Conservation (phyloP, 495 filamentous ascomycete genomes). For the Penicillium bovifimosum region DNA sequence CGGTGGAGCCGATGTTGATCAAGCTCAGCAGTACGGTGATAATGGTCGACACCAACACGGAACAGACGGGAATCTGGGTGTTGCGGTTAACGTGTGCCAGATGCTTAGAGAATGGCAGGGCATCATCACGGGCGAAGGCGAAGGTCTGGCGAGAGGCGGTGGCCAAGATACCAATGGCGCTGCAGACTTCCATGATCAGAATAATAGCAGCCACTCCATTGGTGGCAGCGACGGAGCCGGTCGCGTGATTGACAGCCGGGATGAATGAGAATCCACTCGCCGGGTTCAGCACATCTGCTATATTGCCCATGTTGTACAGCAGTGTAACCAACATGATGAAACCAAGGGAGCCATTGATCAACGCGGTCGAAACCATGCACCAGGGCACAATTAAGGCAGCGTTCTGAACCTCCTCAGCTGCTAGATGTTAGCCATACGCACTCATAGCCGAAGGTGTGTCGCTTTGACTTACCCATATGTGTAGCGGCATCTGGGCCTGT, state of each 20-base stretch:
- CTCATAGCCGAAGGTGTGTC: neutral
- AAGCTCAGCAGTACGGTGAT: conserved; percentile 44
- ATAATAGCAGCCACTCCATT: conserved; percentile 37
- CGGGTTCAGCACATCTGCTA: conserved; percentile 28
- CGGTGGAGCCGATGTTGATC: conserved; percentile 42
- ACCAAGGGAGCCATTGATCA: conserved; percentile 39
- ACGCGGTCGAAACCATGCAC: conserved; percentile 40
- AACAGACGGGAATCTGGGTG: conserved; percentile 47
- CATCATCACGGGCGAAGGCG: conserved; percentile 49
- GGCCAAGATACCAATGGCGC: conserved; percentile 35
- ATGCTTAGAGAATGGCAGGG: conserved; percentile 35
- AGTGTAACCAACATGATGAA: conserved; percentile 42
- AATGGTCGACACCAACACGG: conserved; percentile 45
- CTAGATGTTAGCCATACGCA: conserved; percentile 3
- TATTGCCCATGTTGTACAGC: conserved; percentile 39
- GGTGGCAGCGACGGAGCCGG: conserved; percentile 23
- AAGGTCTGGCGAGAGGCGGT: conserved; percentile 43
- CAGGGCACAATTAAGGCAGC: conserved; percentile 40
- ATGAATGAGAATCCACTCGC: conserved; percentile 37
- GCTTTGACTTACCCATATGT: conserved; percentile 30
- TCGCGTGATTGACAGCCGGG: conserved; percentile 30
- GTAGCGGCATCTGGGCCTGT: conserved; percentile 36
- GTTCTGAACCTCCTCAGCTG: conserved; percentile 46
- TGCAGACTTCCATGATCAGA: conserved; percentile 36
- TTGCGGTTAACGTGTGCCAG: conserved; percentile 34